These are phyloP conservation scores for Dictyostelium capitatum DNA, from an alignment of 78 protist species.

Conservation along the genomic window DNA sequence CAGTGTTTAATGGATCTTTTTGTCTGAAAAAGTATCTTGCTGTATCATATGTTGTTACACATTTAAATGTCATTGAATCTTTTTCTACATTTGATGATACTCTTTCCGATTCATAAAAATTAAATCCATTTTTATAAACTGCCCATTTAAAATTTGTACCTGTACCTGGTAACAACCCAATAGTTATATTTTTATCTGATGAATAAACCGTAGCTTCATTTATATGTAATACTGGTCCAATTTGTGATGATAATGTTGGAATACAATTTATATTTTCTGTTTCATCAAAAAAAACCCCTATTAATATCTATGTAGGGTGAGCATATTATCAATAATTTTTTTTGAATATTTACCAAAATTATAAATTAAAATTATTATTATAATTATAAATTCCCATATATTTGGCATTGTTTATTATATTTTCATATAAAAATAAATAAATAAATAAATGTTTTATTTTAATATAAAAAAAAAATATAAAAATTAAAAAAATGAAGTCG, in stretches of 20 bases:
- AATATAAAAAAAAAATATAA: too few relatives aligned
- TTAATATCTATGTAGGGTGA: too few relatives aligned
- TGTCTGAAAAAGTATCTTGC: constrained; percentile 36
- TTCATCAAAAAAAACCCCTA: too few relatives aligned
- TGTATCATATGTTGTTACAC: constrained; percentile 59
- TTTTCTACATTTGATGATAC: neutral
- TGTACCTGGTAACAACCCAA: constrained; percentile 26
- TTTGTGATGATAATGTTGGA: constrained; percentile 1
- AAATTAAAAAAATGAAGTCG: too few relatives aligned
- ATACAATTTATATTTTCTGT: too few relatives aligned
- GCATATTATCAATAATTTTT: too few relatives aligned
- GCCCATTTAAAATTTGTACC: neutral
- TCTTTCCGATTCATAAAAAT: neutral
- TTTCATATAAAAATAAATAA: too few relatives aligned
- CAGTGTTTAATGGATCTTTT: constrained; percentile 36
- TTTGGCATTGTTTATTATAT: too few relatives aligned
- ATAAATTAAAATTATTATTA: too few relatives aligned
- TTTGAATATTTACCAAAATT: too few relatives aligned
- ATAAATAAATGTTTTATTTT: too few relatives aligned
- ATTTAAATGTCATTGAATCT: constrained; percentile 20
- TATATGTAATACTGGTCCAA: constrained; percentile 40
- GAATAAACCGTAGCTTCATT: constrained; percentile 14
- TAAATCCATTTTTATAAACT: constrained; percentile 14
- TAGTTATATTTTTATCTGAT: constrained; percentile 3
- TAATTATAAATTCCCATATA: too few relatives aligned